Evolutionary conservation across 495 filamentous ascomycete species (phyloP), one percentile per base, ranked within the genome.

Genomic region (Aspergillus steynii): DNA sequence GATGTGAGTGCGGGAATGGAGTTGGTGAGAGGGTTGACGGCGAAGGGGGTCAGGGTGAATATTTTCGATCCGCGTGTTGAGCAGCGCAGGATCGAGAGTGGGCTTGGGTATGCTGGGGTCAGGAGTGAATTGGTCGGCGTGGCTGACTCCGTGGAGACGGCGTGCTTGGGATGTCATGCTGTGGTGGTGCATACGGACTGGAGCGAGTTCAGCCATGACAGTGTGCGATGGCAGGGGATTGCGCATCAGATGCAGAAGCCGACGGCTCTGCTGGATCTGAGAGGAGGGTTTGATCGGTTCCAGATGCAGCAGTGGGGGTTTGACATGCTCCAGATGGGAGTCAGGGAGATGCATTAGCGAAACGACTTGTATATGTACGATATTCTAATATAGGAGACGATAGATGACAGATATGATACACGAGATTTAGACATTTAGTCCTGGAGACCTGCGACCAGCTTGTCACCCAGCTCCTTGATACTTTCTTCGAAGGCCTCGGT

Each of bases 11-110:
- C 37, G 14, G 37, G 37, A 42, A 15, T 90, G n/a, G 81, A 81
- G 32, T 75, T 93, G 57, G 81, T 90, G 61, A 80, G 77, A 51
- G 80, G 81, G 12, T 71, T 93, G 48, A 74, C 83, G n/a, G 75
- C 78, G 3, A 87, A 88, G 65, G 74, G 79, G 32, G 82, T 83
- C 29, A 70, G 68, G 5, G 80, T 92, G 31, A 76, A 83, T 6
- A 81, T 92, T 53, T 91, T 86, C 66, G 90, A 92, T 58, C 89
- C 89, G 0, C 80, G 75, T 10, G 52, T 52, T 26, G 42, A 47
- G 3, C 46, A 28, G 2, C 34, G 48, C 4, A 55, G 51, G 50
- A 34, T 61, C 1, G 46, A 56, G 50, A 46, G 48, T 2, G 56
- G 52, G 20, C 37, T 67, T 5, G 37, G 55, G 2, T 20, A 34